phyloP scores from a whole-genome alignment of 345 rosid species.

The Isatis tinctoria region DNA sequence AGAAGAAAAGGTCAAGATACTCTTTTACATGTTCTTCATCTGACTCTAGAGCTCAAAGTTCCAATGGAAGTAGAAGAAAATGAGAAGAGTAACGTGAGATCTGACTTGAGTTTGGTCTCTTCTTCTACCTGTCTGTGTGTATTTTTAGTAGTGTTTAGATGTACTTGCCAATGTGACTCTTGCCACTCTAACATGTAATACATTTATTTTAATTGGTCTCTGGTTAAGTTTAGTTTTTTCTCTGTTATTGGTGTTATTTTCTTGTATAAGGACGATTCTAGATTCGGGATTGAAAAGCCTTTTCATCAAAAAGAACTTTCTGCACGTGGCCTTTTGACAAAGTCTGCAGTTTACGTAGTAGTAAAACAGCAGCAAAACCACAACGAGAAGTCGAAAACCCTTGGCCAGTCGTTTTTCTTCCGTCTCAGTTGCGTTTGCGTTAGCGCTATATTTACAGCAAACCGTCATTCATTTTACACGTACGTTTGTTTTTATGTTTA shows the following conservation, averaged over 20 bases:
- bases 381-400: background rate
- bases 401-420: background rate
- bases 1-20: conserved; percentile 85
- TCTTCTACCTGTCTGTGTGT: conserved; percentile 1
- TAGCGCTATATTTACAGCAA: background rate
- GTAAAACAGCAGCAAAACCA: background rate
- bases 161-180: conserved; percentile 6
- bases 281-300: background rate
- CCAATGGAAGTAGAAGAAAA: conserved; percentile 46
- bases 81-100: conserved; percentile 13
- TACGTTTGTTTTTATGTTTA: background rate
- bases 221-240: background rate
- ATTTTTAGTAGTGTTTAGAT: conserved; percentile 7
- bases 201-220: conserved; percentile 6
- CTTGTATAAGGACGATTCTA: background rate
- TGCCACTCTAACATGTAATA: conserved; percentile 14
- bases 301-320: background rate
- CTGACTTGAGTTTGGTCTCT: conserved; percentile 16
- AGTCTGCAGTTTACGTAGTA: background rate
- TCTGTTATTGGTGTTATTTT: background rate
- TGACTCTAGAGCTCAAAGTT: conserved; percentile 67
- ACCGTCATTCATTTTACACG: background rate
- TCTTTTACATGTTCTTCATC: conserved; percentile 56
- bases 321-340: no score
- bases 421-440: background rate